These are phyloP conservation scores for Podospora conica DNA, from an alignment of 495 filamentous ascomycete genomes.

Conservation along the genomic window DNA sequence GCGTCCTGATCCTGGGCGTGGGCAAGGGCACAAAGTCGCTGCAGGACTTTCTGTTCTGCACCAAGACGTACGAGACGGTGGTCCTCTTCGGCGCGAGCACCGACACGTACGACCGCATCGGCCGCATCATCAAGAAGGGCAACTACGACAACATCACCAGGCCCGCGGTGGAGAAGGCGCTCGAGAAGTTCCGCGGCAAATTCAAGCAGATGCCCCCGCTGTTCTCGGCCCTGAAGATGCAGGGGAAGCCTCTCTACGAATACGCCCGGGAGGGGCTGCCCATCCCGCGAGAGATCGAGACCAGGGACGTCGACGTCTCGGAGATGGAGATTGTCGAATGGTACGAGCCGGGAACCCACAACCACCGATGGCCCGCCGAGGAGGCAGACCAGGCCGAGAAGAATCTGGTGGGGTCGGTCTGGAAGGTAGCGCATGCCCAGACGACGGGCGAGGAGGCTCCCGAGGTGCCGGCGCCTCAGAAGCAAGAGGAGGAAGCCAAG, in stretches of 20 bases:
- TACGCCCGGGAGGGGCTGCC: slow-evolving; percentile 86
- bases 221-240: slow-evolving; percentile 80
- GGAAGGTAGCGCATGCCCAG: slow-evolving; percentile 45
- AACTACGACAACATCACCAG: slow-evolving; percentile 73
- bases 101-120: slow-evolving; percentile 81
- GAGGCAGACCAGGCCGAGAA: slow-evolving; percentile 69
- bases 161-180: slow-evolving; percentile 67
- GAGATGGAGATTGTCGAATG: slow-evolving; percentile 79
- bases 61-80: slow-evolving; percentile 85
- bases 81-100: slow-evolving; percentile 88
- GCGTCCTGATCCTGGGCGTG: slow-evolving; percentile 81
- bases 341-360: slow-evolving; percentile 76
- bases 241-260: slow-evolving; percentile 91
- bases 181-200: slow-evolving; percentile 72
- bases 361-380: slow-evolving; percentile 63
- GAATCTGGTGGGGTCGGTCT: slow-evolving; percentile 64
- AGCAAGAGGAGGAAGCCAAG: slow-evolving; percentile 41
- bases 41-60: slow-evolving; percentile 70
- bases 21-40: slow-evolving; percentile 84
- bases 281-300: slow-evolving; percentile 75
- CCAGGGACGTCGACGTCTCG: slow-evolving; percentile 66
- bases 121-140: slow-evolving; percentile 69
- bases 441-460: slow-evolving; percentile 23
- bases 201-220: slow-evolving; percentile 90
- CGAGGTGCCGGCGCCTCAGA: slow-evolving; percentile 38